Evolutionary conservation across 306 rosid genomes (phyloP).

Genomic region (Begonia masoniana): DNA sequence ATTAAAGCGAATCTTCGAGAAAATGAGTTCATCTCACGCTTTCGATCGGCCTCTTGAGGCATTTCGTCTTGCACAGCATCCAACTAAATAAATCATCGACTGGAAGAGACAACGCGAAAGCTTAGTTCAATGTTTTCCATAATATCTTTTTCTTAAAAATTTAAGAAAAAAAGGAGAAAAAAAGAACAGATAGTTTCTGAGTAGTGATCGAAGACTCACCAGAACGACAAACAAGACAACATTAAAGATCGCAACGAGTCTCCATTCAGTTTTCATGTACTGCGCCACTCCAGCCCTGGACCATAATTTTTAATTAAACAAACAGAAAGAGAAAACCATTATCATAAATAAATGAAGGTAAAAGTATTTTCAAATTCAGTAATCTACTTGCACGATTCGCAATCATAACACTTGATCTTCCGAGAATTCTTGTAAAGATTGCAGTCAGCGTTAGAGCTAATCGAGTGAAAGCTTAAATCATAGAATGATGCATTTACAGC

Average conservation of each 20-base stretch:
- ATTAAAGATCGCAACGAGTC: slow-evolving; percentile 81
- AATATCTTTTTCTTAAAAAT: background rate
- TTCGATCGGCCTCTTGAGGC: slow-evolving; percentile 49
- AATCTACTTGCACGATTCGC: slow-evolving; percentile 91
- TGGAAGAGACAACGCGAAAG: slow-evolving; percentile 5
- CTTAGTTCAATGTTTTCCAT: no score
- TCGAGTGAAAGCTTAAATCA: slow-evolving; percentile 82
- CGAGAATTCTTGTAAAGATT: slow-evolving; percentile 66
- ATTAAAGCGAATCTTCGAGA: no score
- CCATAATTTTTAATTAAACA: slow-evolving; percentile 4
- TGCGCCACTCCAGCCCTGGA: slow-evolving; percentile 96
- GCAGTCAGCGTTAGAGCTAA: slow-evolving; percentile 66
- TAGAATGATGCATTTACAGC: slow-evolving; percentile 86
- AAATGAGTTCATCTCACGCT: background rate
- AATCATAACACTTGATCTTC: slow-evolving; percentile 68
- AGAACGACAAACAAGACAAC: slow-evolving; percentile 50
- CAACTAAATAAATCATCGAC: slow-evolving; percentile 72
- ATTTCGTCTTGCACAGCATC: slow-evolving; percentile 83
- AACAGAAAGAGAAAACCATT: background rate
- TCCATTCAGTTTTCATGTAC: slow-evolving; percentile 94
- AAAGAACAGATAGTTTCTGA: background rate
- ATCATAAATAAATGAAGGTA: background rate
- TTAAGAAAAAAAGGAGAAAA: background rate
- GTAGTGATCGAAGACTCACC: slow-evolving; percentile 33
- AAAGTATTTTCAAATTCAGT: background rate